A percentile compares a stretch with the other conserved stretches of the same genome.
These are phyloP conservation scores for Trichopus zeylanicus DNA, from an alignment of 116 monocot genomes.

Conservation along the genomic window DNA sequence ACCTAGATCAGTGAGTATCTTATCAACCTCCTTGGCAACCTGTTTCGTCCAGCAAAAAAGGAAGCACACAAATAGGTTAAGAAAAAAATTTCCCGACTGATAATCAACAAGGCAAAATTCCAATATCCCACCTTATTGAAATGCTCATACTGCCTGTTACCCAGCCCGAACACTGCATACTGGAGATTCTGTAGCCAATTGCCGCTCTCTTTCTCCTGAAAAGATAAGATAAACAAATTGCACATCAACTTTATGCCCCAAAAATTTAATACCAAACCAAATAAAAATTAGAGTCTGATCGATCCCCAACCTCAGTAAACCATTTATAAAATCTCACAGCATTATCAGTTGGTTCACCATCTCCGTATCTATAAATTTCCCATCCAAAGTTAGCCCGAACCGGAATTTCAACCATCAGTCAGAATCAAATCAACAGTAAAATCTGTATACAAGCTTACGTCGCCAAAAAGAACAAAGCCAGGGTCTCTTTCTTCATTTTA, in stretches of 20 bases:
- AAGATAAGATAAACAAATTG: background rate
- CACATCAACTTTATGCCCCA: background rate
- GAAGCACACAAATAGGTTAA: too few species aligned
- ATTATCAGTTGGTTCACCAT: too few species aligned
- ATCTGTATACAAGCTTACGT: constrained; percentile 38
- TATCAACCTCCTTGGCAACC: too few species aligned
- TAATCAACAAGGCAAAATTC: too few species aligned
- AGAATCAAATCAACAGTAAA: background rate
- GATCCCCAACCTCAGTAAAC: constrained; percentile 62
- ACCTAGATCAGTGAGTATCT: too few species aligned
- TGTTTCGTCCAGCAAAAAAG: too few species aligned
- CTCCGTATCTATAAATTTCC: constrained; percentile 36
- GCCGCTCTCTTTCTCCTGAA: constrained; percentile 52
- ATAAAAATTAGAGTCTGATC: background rate
- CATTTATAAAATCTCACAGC: constrained; percentile 88
- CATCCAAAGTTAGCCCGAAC: background rate
- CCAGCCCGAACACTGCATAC: constrained; percentile 75
- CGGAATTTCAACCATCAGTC: too few species aligned
- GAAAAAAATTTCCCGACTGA: too few species aligned
- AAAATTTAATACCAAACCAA: constrained; percentile 1
- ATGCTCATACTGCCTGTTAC: constrained; percentile 91
- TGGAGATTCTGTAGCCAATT: constrained; percentile 55
- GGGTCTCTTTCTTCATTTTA: too few species aligned
- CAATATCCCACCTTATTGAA: constrained; percentile 96
- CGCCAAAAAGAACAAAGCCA: constrained; percentile 71